Evolutionary conservation across 345 rosid species (phyloP).

Genomic region (Arabis hirsuta): DNA sequence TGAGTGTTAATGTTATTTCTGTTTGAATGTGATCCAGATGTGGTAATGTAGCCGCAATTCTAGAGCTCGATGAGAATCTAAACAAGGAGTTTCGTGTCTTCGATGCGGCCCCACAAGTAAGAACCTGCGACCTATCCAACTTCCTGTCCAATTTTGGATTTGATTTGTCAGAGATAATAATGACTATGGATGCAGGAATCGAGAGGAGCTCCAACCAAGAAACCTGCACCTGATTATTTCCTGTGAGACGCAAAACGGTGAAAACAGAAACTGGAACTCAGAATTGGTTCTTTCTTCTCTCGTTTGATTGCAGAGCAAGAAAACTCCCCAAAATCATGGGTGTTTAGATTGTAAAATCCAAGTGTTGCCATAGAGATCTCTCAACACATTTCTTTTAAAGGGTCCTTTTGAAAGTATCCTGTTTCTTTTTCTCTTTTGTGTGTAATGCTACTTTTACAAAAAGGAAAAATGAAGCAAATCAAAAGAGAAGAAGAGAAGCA

Average conservation of each 20-base stretch:
- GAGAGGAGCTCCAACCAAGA: conserved; percentile 76
- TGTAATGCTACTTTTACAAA: conserved; percentile 14
- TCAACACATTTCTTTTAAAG: background rate
- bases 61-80: conserved; percentile 86
- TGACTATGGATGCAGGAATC: conserved; percentile 61
- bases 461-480: background rate
- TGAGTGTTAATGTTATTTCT: conserved; percentile 20
- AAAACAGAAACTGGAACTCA: conserved; percentile 16
- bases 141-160: background rate
- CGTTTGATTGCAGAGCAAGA: background rate
- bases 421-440: background rate
- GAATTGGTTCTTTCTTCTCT: background rate
- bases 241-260: conserved; percentile 45
- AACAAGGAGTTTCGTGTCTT: conserved; percentile 72
- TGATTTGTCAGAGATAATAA: conserved; percentile 2
- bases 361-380: conserved; percentile 1
- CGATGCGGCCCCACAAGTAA: conserved; percentile 85
- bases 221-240: conserved; percentile 93
- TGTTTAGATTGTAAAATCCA: conserved; percentile 7
- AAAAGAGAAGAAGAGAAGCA: no score
- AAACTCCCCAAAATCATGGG: background rate
- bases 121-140: background rate
- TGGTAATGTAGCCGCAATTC: conserved; percentile 90
- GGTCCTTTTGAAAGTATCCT: conserved; percentile 10
- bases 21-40: conserved; percentile 62